Base-by-base conservation (phyloP, 176 grass and related monocot genomes). In the Oryza nivara region DNA sequence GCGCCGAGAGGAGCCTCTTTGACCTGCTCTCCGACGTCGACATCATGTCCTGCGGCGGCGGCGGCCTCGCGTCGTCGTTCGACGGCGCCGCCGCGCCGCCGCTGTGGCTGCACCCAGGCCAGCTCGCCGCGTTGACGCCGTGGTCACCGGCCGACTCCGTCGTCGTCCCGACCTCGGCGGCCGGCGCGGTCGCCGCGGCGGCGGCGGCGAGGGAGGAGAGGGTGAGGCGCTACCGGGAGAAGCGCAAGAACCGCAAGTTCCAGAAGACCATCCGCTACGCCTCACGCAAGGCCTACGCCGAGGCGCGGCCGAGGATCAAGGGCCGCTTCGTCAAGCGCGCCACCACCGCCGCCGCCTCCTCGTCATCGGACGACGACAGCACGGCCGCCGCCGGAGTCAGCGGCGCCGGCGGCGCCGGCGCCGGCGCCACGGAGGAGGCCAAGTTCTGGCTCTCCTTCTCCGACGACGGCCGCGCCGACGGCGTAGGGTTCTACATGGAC, bases 251-350 rank as follows among this genome's bases (percentile, higher is more conserved):
- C 60, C 93, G 93, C 35, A 90, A 73, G 82, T 95, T 92, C 75
- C 88, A 95, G 72, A 95, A 95, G 88, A 95, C 93, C 30, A 86
- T 92, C 85, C 88, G 93, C 13, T 95, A 90, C 85, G 88, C 75
- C 38, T 91, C 91, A 32, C 86, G 94, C 83, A 97, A 93, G 91
- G 89, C 75, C 22, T 93, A 97, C 72, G 91, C 91, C 52, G 94
- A 97, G 80, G 79, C 82, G 60, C 82, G 89, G 17, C 91, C 90
- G 0, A 78, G 94, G 85, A 87, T 97, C 86, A 93, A 93, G 74
- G 94, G 94, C 70, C 89, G 92, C 77, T 97, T 97, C 72, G 86
- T 84, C 65, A 93, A 91, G 71, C 67, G 90, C 44, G 41, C 56
- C 34, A 11, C 28, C 8, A 11, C 41, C 28, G 26, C 26, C 26